Conservation (phyloP, 192 early-diverging fungal species). For the Coemansia asiatica region DNA sequence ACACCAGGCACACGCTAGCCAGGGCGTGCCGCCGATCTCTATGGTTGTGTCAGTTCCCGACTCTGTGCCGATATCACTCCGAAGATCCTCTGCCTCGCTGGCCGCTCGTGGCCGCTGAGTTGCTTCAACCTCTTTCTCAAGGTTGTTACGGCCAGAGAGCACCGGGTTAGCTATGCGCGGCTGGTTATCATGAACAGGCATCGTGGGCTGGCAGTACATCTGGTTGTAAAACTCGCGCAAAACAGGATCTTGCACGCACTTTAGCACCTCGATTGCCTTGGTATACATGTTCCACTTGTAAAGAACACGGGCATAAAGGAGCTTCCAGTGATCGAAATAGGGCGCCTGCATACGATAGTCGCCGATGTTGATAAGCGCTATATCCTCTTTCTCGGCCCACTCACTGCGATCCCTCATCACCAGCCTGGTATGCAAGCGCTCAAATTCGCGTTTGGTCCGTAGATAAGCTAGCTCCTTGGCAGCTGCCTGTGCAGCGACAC, state of each 20-base stretch:
- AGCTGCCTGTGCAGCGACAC: slow-evolving; percentile 16
- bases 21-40: slow-evolving; percentile 27
- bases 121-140: not conserved
- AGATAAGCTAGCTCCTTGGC: slow-evolving; percentile 25
- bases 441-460: slow-evolving; percentile 27
- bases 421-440: slow-evolving; percentile 24
- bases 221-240: slow-evolving; percentile 30
- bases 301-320: slow-evolving; percentile 44
- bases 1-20: slow-evolving; percentile 51
- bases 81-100: not conserved
- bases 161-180: slow-evolving; percentile 27
- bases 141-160: not conserved
- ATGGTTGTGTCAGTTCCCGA: not conserved
- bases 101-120: not conserved
- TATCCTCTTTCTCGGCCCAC: not conserved
- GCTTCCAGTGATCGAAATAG: slow-evolving; percentile 52
- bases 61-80: not conserved
- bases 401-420: slow-evolving; percentile 11
- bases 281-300: slow-evolving; percentile 44
- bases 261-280: slow-evolving; percentile 49
- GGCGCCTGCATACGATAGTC: slow-evolving; percentile 19
- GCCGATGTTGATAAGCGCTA: not conserved
- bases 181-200: slow-evolving; percentile 34
- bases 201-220: slow-evolving; percentile 44
- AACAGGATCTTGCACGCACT: slow-evolving; percentile 30